A percentile compares a stretch with the other conserved stretches of the same genome.
These are phyloP conservation scores for Selaginella tamariscina DNA, from an alignment of 75 land plant genomes.

Conservation along the genomic window DNA sequence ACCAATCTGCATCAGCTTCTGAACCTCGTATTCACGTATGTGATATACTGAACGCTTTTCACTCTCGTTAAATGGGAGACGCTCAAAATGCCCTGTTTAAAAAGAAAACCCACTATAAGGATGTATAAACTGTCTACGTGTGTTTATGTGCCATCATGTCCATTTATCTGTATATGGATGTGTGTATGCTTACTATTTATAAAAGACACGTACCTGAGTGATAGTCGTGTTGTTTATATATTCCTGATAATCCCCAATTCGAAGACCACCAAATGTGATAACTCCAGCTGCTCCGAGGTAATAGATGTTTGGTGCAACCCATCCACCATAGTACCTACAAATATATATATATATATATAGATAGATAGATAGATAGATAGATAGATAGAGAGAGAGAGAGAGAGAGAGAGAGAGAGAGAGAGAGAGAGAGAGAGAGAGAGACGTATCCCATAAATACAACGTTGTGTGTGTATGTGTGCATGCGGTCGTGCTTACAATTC, in stretches of 20 bases:
- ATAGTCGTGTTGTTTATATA: conserved; percentile 52
- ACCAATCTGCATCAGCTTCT: conserved; percentile 68
- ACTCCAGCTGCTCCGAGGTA: conserved; percentile 92
- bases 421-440: no score
- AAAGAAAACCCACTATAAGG: not conserved
- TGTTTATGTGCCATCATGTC: no score
- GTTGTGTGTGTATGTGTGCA: no score
- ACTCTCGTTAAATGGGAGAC: conserved; percentile 59
- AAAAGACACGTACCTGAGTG: conserved; percentile 63
- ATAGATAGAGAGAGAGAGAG: no score
- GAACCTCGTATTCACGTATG: conserved; percentile 87
- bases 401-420: no score
- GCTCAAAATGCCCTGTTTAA: conserved; percentile 77
- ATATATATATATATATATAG: not conserved
- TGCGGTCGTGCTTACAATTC: conserved; percentile 94
- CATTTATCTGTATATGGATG: no score
- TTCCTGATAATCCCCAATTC: conserved; percentile 96
- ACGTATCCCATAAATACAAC: no score
- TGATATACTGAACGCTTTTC: conserved; percentile 77
- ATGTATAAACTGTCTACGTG: conserved; percentile 3
- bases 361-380: no score
- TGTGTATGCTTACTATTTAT: no score
- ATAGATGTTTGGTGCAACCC: conserved; percentile 89
- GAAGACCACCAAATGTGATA: conserved; percentile 71
- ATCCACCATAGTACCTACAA: conserved; percentile 89